phyloP scores from a whole-genome alignment of 306 rosid genomes.

The Inga oerstediana region DNA sequence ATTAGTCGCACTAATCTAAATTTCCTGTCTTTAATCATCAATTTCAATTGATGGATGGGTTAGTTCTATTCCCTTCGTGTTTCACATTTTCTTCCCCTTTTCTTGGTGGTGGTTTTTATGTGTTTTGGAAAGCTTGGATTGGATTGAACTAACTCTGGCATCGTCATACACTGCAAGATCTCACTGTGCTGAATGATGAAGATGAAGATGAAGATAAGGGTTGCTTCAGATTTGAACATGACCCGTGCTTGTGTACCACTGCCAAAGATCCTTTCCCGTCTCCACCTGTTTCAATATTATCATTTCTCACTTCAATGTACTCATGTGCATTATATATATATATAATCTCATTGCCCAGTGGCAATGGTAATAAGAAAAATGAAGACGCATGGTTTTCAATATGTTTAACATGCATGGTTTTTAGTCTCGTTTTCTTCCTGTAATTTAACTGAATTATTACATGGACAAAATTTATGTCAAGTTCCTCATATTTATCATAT shows the following conservation, averaged over 20 bases:
- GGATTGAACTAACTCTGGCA: slow-evolving; percentile 48
- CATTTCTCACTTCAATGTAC: slow-evolving; percentile 9
- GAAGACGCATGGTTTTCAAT: too few species aligned
- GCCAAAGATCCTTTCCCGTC: slow-evolving; percentile 35
- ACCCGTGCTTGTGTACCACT: slow-evolving; percentile 64
- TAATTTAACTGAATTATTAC: too few species aligned
- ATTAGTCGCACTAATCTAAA: neutral
- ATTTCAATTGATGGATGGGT: neutral
- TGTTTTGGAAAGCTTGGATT: slow-evolving; percentile 25
- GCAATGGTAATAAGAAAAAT: too few species aligned
- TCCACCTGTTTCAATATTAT: neutral
- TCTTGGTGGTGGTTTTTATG: too few species aligned
- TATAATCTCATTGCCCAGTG: too few species aligned
- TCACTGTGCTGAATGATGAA: slow-evolving; percentile 12
- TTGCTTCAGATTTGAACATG: slow-evolving; percentile 45
- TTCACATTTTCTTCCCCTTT: neutral
- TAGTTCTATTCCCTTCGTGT: neutral
- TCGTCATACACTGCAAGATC: slow-evolving; percentile 42
- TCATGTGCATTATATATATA: too few species aligned
- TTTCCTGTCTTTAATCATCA: neutral
- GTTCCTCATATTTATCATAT: too few species aligned
- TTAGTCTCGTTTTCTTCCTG: too few species aligned
- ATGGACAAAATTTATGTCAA: too few species aligned
- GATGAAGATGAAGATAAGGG: neutral
- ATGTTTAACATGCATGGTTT: too few species aligned